These are phyloP conservation scores for Chrysosphaeria jannelii DNA, from an alignment of 2,329 filamentous ascomycete species.

Conservation along the genomic window DNA sequence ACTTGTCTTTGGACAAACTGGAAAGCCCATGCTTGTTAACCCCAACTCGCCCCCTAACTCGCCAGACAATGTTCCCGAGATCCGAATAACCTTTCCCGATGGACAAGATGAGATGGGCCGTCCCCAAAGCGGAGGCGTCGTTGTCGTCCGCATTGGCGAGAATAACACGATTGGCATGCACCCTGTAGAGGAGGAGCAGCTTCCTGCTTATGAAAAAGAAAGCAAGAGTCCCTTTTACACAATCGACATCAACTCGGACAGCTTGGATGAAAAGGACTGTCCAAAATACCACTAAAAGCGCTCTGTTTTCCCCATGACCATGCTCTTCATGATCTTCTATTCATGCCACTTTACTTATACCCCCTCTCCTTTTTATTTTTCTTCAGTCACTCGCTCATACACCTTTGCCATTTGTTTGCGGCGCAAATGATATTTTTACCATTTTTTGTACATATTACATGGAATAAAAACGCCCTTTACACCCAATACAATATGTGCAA, in stretches of 20 bases:
- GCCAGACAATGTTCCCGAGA: constrained; percentile 69
- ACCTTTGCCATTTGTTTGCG: too few species aligned
- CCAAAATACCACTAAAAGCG: constrained; percentile 9
- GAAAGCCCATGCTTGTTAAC: constrained; percentile 42
- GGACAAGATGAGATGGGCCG: constrained; percentile 71
- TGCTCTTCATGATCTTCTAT: too few species aligned
- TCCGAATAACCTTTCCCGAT: constrained; percentile 92
- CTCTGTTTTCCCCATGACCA: too few species aligned
- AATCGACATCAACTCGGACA: constrained; percentile 77
- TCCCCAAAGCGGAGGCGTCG: constrained; percentile 57
- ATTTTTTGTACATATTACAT: too few species aligned
- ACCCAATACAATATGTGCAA: too few species aligned
- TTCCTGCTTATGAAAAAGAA: constrained; percentile 73
- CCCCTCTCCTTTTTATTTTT: constrained; percentile 1
- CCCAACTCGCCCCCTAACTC: constrained; percentile 46
- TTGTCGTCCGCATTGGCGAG: constrained; percentile 77
- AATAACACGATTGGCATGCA: constrained; percentile 54
- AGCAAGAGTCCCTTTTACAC: constrained; percentile 61
- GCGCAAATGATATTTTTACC: too few species aligned
- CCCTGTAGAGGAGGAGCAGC: constrained; percentile 48
- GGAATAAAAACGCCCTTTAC: too few species aligned
- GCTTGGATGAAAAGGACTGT: constrained; percentile 64
- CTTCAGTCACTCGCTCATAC: constrained; percentile 1
- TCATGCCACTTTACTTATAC: constrained; percentile 1
- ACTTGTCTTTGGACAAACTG: constrained; percentile 44